Percentiles rank a stretch among this genome's conserved stretches.
Evolutionary conservation across 2,329 filamentous ascomycete species (phyloP).

Genomic region (Fonsecaea pedrosoi): DNA sequence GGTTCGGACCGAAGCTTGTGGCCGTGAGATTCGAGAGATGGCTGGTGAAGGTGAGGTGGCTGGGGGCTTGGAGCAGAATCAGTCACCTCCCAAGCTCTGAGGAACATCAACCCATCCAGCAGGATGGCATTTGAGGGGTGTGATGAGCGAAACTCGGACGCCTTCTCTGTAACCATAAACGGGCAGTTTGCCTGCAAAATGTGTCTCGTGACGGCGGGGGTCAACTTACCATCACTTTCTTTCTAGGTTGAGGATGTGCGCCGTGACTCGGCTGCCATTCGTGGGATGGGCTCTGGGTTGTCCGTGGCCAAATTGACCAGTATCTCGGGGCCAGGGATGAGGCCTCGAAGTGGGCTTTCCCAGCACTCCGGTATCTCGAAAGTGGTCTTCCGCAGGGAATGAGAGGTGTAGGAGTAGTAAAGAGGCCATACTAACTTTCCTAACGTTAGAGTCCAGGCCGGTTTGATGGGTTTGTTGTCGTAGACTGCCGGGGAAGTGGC

Average conservation of each 20-base stretch:
- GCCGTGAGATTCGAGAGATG: slow-evolving; percentile 25
- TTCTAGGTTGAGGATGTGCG: not conserved
- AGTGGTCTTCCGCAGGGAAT: not conserved
- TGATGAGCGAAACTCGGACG: slow-evolving; percentile 6
- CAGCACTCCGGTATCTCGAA: slow-evolving; percentile 2
- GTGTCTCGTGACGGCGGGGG: slow-evolving; percentile 7
- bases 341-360: slow-evolving; percentile 13
- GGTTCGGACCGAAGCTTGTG: slow-evolving; percentile 36
- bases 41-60: slow-evolving; percentile 29
- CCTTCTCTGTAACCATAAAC: slow-evolving; percentile 8
- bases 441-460: slow-evolving; percentile 16
- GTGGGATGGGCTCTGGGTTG: slow-evolving; percentile 3
- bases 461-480: slow-evolving; percentile 15
- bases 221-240: not conserved
- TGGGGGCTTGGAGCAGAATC: not conserved
- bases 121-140: not conserved
- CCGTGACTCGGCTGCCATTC: not conserved
- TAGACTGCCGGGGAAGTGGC: slow-evolving; percentile 18
- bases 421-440: slow-evolving; percentile 13
- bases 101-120: not conserved
- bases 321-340: slow-evolving; percentile 9
- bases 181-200: not conserved
- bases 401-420: slow-evolving; percentile 5
- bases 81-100: not conserved
- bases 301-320: slow-evolving; percentile 5